phyloP scores from a whole-genome alignment of 768 basidiomycete genomes.

The Pulveroboletus sp. region DNA sequence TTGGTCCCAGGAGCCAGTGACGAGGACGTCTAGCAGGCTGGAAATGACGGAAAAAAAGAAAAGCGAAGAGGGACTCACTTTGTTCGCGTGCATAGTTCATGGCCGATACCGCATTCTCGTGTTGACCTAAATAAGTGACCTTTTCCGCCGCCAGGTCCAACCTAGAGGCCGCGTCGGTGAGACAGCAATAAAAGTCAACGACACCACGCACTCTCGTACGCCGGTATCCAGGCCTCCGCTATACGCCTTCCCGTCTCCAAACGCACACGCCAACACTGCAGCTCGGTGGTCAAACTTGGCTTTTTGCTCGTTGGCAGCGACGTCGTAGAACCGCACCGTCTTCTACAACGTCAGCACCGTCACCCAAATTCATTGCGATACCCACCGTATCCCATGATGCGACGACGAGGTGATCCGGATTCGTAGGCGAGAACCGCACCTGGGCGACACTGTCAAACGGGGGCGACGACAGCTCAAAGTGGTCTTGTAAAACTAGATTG shows the following conservation, averaged over 20 bases:
- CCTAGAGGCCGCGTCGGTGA: conserved; percentile 39
- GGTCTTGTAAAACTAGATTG: conserved; percentile 16
- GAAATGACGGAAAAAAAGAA: too few species aligned
- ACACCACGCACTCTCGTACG: conserved; percentile 60
- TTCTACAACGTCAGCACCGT: conserved; percentile 28
- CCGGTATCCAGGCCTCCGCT: conserved; percentile 87
- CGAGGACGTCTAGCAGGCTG: conserved; percentile 55
- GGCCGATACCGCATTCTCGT: conserved; percentile 75
- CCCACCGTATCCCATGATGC: conserved; percentile 87
- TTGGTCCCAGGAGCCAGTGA: conserved; percentile 92
- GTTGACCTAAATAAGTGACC: conserved; percentile 72
- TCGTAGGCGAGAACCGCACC: conserved; percentile 75
- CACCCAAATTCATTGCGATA: too few species aligned
- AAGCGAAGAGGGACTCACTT: conserved; percentile 43
- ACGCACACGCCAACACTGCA: conserved; percentile 82
- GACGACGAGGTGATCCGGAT: conserved; percentile 77
- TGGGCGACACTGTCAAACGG: conserved; percentile 86
- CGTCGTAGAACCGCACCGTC: conserved; percentile 59
- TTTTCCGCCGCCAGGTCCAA: conserved; percentile 76
- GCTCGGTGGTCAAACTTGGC: conserved; percentile 88
- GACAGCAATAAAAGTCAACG: not conserved
- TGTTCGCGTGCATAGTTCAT: conserved; percentile 67
- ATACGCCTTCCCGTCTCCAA: conserved; percentile 67
- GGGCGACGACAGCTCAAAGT: conserved; percentile 55
- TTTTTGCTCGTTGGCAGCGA: conserved; percentile 58